phyloP scores from a whole-genome alignment of 768 basidiomycete species.

The Suillus brevipes region DNA sequence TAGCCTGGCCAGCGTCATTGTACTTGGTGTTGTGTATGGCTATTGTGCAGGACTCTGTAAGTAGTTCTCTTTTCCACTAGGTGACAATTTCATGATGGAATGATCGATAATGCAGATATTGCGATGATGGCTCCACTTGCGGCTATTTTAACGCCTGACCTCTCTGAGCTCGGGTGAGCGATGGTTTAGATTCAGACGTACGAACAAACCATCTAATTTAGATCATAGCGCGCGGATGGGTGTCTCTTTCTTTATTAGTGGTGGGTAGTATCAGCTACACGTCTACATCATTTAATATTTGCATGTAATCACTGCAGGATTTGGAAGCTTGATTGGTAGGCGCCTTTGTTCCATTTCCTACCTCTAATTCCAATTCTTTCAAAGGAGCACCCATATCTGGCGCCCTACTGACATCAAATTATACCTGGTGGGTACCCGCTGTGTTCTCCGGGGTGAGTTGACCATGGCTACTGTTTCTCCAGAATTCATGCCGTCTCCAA shows the following conservation, averaged over 20 bases:
- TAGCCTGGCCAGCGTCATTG: slow-evolving; percentile 33
- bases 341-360: not conserved
- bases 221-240: slow-evolving; percentile 40
- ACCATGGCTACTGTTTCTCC: not conserved
- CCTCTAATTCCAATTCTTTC: slow-evolving; percentile 20
- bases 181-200: not conserved
- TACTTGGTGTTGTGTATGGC: slow-evolving; percentile 43
- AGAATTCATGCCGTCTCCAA: not conserved
- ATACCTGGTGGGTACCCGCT: slow-evolving; percentile 48
- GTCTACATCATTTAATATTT: slow-evolving; percentile 3
- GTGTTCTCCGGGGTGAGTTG: slow-evolving; percentile 36
- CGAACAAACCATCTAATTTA: slow-evolving; percentile 3
- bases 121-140: slow-evolving; percentile 44
- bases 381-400: slow-evolving; percentile 58
- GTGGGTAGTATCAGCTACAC: slow-evolving; percentile 26
- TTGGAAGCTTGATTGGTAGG: slow-evolving; percentile 26
- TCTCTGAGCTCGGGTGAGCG: slow-evolving; percentile 10
- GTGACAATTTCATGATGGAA: not conserved
- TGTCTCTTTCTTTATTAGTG: slow-evolving; percentile 47
- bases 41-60: slow-evolving; percentile 42
- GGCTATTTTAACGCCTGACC: slow-evolving; percentile 40
- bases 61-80: slow-evolving; percentile 4
- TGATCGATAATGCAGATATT: slow-evolving; percentile 31
- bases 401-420: slow-evolving; percentile 49
- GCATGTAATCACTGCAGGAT: slow-evolving; percentile 15